Evolutionary conservation across 768 basidiomycete species (phyloP), one percentile per base, ranked within the genome.

Genomic region (Tylopilus subfusipes): DNA sequence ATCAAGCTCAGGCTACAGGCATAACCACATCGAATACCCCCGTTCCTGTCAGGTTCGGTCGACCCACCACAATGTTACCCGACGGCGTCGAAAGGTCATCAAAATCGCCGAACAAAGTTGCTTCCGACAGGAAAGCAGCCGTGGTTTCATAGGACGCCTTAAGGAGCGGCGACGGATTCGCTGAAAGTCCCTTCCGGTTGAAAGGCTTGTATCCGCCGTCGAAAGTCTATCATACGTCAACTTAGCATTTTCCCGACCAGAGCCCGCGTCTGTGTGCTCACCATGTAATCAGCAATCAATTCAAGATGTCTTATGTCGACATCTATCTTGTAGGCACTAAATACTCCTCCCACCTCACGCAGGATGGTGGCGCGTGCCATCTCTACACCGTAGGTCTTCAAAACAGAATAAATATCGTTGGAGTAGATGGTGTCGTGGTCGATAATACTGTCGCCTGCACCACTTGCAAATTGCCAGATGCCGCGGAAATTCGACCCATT

Each of bases 261-360:
- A 48, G 31, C 14, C 10, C 34, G 10, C 21, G 14, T 25, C 14
- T 36, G 29, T 29, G 21, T 30, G 66, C 87, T 61, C 65, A 96
- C 96, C 97, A 99, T 99, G 70, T 98, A 99, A 71, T 99, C 97
- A 14, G 97, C 97, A 69, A 99, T 97, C 59, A 99, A 78, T 63
- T 96, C 93, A 45, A 98, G 78, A 76, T 99, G 97, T 44, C 97
- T 84, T 59, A 82, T 82, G 72, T 98, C 88, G 54, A 99, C 96
- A 55, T 90, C 90, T 63, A 99, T 99, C 66, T 86, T 95, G 77
- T 99, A 99, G 3, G 87, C 93, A 7, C 83, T 86, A 72, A 99
- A 99, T 40, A 99, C 93, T 19, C 84, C 85, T 46, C 87, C 81
- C 74, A 99, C 89, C 73, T 99, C 97, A 48, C 81, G 82, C 60